Percentiles rank a stretch among this genome's conserved stretches.
These are phyloP conservation scores for Imleria badia DNA, from an alignment of 768 basidiomycete genomes.

Conservation along the genomic window DNA sequence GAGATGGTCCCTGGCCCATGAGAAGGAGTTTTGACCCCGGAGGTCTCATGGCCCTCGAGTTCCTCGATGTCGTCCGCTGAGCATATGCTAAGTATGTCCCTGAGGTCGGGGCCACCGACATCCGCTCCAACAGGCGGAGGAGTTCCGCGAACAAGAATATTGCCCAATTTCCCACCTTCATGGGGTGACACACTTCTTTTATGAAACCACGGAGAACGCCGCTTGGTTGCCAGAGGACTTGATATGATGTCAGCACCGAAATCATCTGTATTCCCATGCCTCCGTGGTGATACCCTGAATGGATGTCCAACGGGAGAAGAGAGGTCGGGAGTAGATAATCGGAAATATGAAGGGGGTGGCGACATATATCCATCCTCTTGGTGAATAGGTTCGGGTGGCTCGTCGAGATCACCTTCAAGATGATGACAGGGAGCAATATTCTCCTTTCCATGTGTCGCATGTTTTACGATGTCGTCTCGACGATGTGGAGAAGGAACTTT, in stretches of 20 bases:
- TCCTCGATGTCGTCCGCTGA: conserved; percentile 47
- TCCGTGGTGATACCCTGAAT: conserved; percentile 13
- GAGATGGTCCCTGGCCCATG: conserved; percentile 32
- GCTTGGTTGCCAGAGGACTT: conserved; percentile 30
- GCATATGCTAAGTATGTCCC: conserved; percentile 43
- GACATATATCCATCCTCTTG: conserved; percentile 86
- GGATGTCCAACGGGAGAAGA: conserved; percentile 59
- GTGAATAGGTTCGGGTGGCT: conserved; percentile 44
- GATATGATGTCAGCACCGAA: conserved; percentile 50
- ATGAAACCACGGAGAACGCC: conserved; percentile 13
- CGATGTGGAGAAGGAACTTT: conserved; percentile 29
- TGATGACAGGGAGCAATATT: conserved; percentile 39
- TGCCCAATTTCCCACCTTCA: conserved; percentile 1
- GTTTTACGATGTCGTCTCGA: conserved; percentile 45
- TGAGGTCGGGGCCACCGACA: conserved; percentile 44
- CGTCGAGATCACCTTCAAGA: conserved; percentile 42
- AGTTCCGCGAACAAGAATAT: conserved; percentile 31
- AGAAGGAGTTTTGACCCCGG: conserved; percentile 37
- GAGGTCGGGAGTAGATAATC: conserved; percentile 54
- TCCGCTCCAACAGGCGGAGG: conserved; percentile 21
- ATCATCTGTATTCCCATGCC: conserved; percentile 31
- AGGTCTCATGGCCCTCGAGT: conserved; percentile 19
- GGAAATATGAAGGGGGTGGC: conserved; percentile 54
- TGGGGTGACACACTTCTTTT: not conserved
- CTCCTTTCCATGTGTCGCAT: conserved; percentile 37